phyloP scores from a whole-genome alignment of 2,329 filamentous ascomycete genomes.

The Thermoascus crustaceus region DNA sequence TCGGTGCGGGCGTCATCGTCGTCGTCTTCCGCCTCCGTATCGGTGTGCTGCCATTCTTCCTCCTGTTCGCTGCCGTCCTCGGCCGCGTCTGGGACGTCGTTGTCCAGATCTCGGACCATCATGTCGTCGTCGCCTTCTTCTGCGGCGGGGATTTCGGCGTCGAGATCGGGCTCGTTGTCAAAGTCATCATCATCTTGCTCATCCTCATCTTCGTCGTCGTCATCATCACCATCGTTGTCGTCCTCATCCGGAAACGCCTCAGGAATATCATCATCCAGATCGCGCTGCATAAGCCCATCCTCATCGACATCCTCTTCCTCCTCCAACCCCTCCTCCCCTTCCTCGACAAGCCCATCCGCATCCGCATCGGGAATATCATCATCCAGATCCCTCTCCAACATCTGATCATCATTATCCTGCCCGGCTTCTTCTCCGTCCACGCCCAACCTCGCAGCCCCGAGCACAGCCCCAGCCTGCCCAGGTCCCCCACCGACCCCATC shows the following conservation, averaged over 20 bases:
- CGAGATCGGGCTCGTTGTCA: slow-evolving; percentile 38
- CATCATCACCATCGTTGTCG: slow-evolving; percentile 33
- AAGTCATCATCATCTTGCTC: slow-evolving; percentile 38
- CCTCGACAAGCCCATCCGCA: slow-evolving; percentile 30
- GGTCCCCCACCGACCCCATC: slow-evolving; percentile 65
- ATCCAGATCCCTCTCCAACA: slow-evolving; percentile 37
- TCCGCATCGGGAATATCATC: slow-evolving; percentile 40
- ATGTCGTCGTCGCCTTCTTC: slow-evolving; percentile 43
- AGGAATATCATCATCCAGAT: slow-evolving; percentile 67
- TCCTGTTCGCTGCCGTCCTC: slow-evolving; percentile 38
- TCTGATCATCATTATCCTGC: slow-evolving; percentile 32
- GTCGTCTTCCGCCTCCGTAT: slow-evolving; percentile 58
- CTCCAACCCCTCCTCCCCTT: slow-evolving; percentile 39
- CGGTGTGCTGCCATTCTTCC: slow-evolving; percentile 66
- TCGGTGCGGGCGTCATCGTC: slow-evolving; percentile 32
- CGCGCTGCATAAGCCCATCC: slow-evolving; percentile 44
- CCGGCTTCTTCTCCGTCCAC: slow-evolving; percentile 32
- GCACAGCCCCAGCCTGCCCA: slow-evolving; percentile 46
- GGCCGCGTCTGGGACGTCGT: slow-evolving; percentile 57
- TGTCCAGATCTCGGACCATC: slow-evolving; percentile 64
- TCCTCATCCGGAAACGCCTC: slow-evolving; percentile 46
- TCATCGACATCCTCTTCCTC: slow-evolving; percentile 49
- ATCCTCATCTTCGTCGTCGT: slow-evolving; percentile 34
- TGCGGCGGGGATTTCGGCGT: slow-evolving; percentile 56
- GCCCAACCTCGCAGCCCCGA: no score